These are phyloP conservation scores for Clitopilus passeckerianus DNA, from an alignment of 768 basidiomycete genomes.

Conservation along the genomic window DNA sequence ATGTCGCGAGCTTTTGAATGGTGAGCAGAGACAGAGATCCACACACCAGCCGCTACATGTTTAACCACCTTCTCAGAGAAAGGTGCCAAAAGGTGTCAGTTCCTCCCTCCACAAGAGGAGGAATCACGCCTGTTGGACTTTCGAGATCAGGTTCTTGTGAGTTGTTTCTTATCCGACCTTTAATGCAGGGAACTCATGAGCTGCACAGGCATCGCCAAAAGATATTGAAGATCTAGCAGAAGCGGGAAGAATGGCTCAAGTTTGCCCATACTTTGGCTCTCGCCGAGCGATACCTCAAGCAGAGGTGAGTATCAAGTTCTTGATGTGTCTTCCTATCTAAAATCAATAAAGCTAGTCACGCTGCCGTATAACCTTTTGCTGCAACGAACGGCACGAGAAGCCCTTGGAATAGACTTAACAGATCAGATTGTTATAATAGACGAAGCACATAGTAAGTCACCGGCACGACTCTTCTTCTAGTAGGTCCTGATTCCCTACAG, in stretches of 20 bases:
- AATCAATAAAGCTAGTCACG: slow-evolving; percentile 62
- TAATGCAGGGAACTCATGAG: no score
- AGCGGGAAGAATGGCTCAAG: slow-evolving; percentile 60
- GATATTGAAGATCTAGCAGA: slow-evolving; percentile 91
- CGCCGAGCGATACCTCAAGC: slow-evolving; percentile 85
- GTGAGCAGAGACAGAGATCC: slow-evolving; percentile 28
- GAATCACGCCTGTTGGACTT: slow-evolving; percentile 73
- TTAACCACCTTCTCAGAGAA: slow-evolving; percentile 35
- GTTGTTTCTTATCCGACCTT: slow-evolving; percentile 10
- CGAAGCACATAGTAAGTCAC: slow-evolving; percentile 87
- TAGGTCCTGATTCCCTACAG: slow-evolving; percentile 29
- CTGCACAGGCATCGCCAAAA: slow-evolving; percentile 70
- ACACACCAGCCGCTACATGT: no score
- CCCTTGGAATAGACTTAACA: slow-evolving; percentile 79
- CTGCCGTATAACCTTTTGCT: slow-evolving; percentile 92
- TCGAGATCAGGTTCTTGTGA: slow-evolving; percentile 81
- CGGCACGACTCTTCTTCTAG: not conserved
- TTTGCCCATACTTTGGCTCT: slow-evolving; percentile 93
- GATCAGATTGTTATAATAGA: slow-evolving; percentile 89
- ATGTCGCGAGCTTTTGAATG: slow-evolving; percentile 76
- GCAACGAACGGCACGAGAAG: slow-evolving; percentile 77
- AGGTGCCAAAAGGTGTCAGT: slow-evolving; percentile 66
- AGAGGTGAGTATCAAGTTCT: slow-evolving; percentile 47
- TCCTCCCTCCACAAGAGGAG: slow-evolving; percentile 68
- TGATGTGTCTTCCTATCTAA: not conserved